These are phyloP conservation scores for Haplosporangium sp. DNA, from an alignment of 371 early-diverging fungal genomes.

Conservation along the genomic window DNA sequence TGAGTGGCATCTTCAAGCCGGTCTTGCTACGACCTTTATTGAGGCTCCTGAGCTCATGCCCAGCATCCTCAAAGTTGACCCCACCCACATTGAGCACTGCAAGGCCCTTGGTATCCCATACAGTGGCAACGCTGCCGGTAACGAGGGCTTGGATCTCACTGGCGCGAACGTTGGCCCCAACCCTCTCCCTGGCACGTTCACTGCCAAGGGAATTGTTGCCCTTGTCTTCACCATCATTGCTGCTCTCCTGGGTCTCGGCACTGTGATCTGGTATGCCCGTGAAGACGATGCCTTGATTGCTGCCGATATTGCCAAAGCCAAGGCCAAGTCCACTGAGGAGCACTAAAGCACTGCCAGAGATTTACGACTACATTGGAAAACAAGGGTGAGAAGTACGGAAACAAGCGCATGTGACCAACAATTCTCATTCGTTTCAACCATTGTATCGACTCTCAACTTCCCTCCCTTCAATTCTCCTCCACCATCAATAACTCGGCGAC, in stretches of 20 bases:
- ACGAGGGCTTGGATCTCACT: constrained; percentile 63
- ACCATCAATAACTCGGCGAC: background rate
- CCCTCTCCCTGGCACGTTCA: constrained; percentile 66
- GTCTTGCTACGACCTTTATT: constrained; percentile 69
- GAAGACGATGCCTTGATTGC: constrained; percentile 44
- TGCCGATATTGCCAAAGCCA: constrained; percentile 43
- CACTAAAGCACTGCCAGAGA: constrained; percentile 14
- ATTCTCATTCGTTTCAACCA: constrained; percentile 4
- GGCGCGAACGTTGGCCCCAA: constrained; percentile 67
- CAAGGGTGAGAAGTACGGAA: constrained; percentile 25
- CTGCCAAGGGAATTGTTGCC: constrained; percentile 74
- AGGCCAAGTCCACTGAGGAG: constrained; percentile 27
- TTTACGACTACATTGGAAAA: background rate
- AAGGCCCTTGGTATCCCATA: constrained; percentile 61
- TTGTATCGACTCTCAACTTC: background rate
- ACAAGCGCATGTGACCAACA: constrained; percentile 39
- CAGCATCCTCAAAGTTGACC: constrained; percentile 25
- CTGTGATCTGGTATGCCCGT: constrained; percentile 78
- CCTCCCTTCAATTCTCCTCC: background rate
- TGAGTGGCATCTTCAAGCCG: constrained; percentile 79
- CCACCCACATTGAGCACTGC: constrained; percentile 59
- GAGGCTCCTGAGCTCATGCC: constrained; percentile 73
- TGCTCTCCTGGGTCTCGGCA: constrained; percentile 76
- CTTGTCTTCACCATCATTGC: constrained; percentile 74
- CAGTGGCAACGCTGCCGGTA: constrained; percentile 79